These are phyloP conservation scores for Ustilago trichophora DNA, from an alignment of 1,284 basidiomycete species.

Conservation along the genomic window DNA sequence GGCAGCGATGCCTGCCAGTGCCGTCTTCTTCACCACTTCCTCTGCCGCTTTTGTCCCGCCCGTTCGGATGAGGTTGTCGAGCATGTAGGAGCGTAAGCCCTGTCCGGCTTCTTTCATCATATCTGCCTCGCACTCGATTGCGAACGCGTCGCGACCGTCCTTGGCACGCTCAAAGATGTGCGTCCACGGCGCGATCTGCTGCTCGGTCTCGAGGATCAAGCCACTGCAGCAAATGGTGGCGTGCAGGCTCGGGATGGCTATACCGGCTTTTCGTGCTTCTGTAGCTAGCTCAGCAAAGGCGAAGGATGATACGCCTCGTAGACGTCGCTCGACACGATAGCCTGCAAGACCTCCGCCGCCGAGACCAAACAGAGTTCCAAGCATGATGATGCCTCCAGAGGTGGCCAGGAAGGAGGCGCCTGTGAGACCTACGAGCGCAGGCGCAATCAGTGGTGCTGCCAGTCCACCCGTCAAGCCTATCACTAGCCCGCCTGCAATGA, in stretches of 20 bases:
- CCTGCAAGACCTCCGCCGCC: conserved; percentile 61
- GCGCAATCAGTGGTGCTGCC: conserved; percentile 57
- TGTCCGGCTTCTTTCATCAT: conserved; percentile 54
- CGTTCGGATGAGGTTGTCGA: conserved; percentile 43
- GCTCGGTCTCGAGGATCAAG: conserved; percentile 45
- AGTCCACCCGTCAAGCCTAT: conserved; percentile 59
- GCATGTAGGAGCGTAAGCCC: conserved; percentile 50
- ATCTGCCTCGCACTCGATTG: conserved; percentile 50
- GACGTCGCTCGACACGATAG: conserved; percentile 52
- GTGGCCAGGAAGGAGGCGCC: conserved; percentile 57
- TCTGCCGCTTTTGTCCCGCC: conserved; percentile 52
- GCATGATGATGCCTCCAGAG: conserved; percentile 57
- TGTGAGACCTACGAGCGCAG: conserved; percentile 56
- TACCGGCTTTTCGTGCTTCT: conserved; percentile 41
- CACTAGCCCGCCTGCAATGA: conserved; percentile 52
- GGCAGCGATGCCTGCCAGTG: conserved; percentile 71
- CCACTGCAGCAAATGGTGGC: conserved; percentile 59
- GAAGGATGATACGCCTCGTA: conserved; percentile 50
- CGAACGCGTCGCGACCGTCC: conserved; percentile 56
- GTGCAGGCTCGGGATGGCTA: conserved; percentile 56
- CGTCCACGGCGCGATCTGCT: conserved; percentile 48
- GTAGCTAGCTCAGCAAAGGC: conserved; percentile 47
- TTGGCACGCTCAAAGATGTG: conserved; percentile 32
- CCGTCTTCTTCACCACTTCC: conserved; percentile 71
- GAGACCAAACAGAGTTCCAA: conserved; percentile 59